These are phyloP conservation scores for Sporothrix dimorphospora DNA, from an alignment of 2,329 filamentous ascomycete species.

Conservation along the genomic window DNA sequence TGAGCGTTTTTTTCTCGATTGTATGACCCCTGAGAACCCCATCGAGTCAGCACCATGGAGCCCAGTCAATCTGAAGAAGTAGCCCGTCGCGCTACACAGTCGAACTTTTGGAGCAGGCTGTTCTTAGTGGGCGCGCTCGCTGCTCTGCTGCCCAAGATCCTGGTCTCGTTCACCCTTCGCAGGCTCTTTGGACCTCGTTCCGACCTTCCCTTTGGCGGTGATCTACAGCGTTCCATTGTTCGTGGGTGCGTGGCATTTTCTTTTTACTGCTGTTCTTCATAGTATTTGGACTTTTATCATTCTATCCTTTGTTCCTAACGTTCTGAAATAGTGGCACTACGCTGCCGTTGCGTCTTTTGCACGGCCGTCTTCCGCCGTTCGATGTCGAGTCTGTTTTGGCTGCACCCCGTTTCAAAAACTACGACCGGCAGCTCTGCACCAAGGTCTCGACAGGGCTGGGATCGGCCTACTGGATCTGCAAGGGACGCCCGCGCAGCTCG, in stretches of 20 bases:
- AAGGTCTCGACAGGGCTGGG: slow-evolving; percentile 10
- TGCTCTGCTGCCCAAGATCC: not conserved
- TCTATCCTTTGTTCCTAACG: not conserved
- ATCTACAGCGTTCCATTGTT: slow-evolving; percentile 11
- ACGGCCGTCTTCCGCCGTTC: not conserved
- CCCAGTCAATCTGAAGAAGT: not conserved
- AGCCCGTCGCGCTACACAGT: not conserved
- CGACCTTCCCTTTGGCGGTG: not conserved
- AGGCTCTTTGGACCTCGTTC: not conserved
- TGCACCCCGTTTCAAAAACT: slow-evolving; percentile 13
- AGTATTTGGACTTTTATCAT: not conserved
- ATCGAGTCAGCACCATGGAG: slow-evolving; percentile 12
- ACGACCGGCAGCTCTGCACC: slow-evolving; percentile 13
- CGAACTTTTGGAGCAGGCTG: not conserved
- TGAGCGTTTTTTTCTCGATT: not conserved
- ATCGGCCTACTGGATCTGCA: slow-evolving; percentile 12
- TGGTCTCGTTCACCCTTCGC: not conserved
- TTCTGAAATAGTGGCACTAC: not conserved
- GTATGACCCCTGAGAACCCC: not conserved
- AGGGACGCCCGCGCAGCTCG: slow-evolving; percentile 8
- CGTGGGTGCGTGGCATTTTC: not conserved
- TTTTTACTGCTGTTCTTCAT: not conserved
- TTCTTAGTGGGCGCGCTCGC: not conserved
- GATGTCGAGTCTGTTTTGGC: not conserved
- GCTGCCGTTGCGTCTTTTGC: slow-evolving; percentile 8